Conservation (phyloP, 2,329 filamentous ascomycete genomes). For the Chaetomiaceae sp. region DNA sequence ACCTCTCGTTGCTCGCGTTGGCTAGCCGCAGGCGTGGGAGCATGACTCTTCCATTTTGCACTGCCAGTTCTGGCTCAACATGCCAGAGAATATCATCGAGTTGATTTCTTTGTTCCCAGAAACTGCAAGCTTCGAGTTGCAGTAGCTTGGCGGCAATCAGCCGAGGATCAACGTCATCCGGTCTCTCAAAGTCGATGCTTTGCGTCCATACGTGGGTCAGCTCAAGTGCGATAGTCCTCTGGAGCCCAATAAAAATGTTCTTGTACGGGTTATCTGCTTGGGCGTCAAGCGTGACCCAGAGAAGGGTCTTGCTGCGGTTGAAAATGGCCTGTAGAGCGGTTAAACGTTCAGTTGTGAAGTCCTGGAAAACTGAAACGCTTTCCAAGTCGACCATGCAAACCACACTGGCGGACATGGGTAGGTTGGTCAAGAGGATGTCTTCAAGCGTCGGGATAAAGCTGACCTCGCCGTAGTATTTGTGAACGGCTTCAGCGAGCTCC, state of each 20-base stretch:
- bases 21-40: neutral
- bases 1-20: neutral
- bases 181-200: neutral
- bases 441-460: neutral
- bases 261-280: neutral
- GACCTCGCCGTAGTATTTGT: neutral
- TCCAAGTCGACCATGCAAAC: neutral
- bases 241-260: neutral
- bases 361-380: neutral
- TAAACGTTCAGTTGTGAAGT: neutral
- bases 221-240: neutral
- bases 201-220: neutral
- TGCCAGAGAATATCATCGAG: neutral
- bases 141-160: neutral
- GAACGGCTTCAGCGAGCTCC: neutral
- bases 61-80: neutral
- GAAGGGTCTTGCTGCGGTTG: neutral
- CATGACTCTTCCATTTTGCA: neutral
- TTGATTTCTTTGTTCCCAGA: neutral
- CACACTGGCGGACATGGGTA: neutral
- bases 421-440: neutral
- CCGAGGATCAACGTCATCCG: neutral
- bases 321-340: neutral
- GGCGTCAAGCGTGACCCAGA: neutral
- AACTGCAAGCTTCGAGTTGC: neutral